Percentiles rank a stretch among this genome's conserved stretches.
Evolutionary conservation across 2,329 filamentous ascomycete genomes (phyloP).

Genomic region (Sporothrix curviconia): DNA sequence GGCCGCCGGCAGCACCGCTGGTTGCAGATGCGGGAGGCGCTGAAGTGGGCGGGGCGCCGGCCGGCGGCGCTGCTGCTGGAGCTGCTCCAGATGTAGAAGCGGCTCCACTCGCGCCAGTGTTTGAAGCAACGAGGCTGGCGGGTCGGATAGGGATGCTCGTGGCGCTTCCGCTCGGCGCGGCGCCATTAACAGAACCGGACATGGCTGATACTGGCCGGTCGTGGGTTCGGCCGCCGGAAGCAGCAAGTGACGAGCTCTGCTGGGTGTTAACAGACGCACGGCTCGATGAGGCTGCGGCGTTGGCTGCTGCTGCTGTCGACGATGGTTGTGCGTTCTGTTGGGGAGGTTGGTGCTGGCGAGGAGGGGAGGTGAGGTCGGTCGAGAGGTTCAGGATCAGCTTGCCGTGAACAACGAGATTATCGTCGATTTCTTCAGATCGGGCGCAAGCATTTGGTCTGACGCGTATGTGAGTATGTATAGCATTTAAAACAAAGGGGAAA

Average conservation of each 20-base stretch:
- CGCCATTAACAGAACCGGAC: slow-evolving; percentile 38
- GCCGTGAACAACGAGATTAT: slow-evolving; percentile 95
- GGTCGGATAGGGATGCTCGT: slow-evolving; percentile 39
- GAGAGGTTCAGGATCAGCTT: slow-evolving; percentile 96
- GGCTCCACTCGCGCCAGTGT: slow-evolving; percentile 32
- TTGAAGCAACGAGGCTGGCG: slow-evolving; percentile 36
- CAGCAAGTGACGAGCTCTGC: slow-evolving; percentile 39
- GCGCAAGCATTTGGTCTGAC: slow-evolving; percentile 98
- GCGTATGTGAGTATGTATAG: slow-evolving; percentile 26
- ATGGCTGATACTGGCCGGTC: slow-evolving; percentile 49
- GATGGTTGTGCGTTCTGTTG: slow-evolving; percentile 14
- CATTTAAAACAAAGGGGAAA: slow-evolving; percentile 24
- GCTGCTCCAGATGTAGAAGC: slow-evolving; percentile 13
- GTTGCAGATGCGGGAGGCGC: slow-evolving; percentile 40
- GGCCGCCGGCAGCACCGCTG: slow-evolving; percentile 31
- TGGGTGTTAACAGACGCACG: slow-evolving; percentile 40
- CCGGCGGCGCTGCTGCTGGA: background rate
- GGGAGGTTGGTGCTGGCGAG: slow-evolving; percentile 37
- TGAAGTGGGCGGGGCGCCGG: background rate
- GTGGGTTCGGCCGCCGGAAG: slow-evolving; percentile 36
- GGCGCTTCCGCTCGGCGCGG: slow-evolving; percentile 34
- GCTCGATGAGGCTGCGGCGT: slow-evolving; percentile 21
- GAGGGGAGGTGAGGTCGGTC: slow-evolving; percentile 72
- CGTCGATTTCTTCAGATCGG: slow-evolving; percentile 97
- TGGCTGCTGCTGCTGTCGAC: too few species aligned